Evolutionary conservation across 129 eudicot genomes (phyloP), one percentile per base, ranked within the genome.

Genomic region (Helichrysum umbraculigerum): DNA sequence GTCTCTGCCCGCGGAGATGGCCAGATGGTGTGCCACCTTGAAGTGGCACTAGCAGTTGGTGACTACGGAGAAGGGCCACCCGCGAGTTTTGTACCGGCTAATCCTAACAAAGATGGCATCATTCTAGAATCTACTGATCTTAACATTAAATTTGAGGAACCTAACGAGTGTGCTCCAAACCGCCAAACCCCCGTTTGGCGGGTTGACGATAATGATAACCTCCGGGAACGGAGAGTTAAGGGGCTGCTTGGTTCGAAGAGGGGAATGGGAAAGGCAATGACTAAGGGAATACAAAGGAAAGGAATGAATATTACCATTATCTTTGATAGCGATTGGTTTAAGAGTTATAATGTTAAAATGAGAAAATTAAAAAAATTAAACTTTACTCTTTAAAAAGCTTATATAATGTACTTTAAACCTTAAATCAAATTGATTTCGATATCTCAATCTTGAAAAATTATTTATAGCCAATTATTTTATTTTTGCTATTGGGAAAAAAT

Each of bases 91-190:
- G 75, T 76, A 44, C 83, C 85, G 0, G 83, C 68, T n/a, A 63
- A 87, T 66, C 5, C 84, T 0, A 80, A 51, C 30, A 79, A 80
- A n/a, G 52, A 77, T 14, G 68, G 81, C 10, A 82, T 64, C n/a
- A 64, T 64, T 64, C 83, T 60, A 30, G 77, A 77, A 20, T 85
- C 86, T 19, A 81, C 81, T 30, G 92, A 88, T 67, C 71, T 81
- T 21, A 88, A 83, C 79, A 51, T 88, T 62, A 39, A 41, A 65
- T 88, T 85, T 35, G 21, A 10, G 17, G 34, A 12, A 6, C 29
- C 34, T 9, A 28, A 11, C 21, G 21, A 60, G 21, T 60, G 34
- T 25, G 10, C 22, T 60, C 17, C n/a, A 21, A 60, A 1, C 34
- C 34, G 34, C 34, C 34, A 32, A 32, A 32, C 66, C 34, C 54